Evolutionary conservation across 495 filamentous ascomycete genomes (phyloP).

Genomic region (Viridothelium virens): DNA sequence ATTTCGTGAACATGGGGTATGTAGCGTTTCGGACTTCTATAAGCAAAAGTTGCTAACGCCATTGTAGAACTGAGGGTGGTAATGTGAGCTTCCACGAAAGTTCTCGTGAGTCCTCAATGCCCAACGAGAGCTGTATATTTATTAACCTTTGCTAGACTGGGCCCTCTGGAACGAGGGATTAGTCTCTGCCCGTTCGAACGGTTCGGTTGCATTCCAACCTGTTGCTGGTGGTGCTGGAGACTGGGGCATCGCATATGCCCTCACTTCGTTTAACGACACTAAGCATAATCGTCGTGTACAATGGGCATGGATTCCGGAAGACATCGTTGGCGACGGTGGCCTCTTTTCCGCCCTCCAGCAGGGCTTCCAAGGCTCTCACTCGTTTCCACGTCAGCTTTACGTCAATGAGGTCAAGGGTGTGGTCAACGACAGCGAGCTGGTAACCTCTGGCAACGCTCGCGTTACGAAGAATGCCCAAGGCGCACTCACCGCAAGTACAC

Average conservation of each 20-base stretch:
- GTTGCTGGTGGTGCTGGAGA: conserved; percentile 37
- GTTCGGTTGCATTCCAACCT: conserved; percentile 34
- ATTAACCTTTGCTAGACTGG: conserved; percentile 26
- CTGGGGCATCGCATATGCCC: conserved; percentile 40
- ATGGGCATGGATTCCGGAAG: conserved; percentile 41
- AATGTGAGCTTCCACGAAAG: conserved; percentile 32
- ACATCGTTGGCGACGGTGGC: conserved; percentile 27
- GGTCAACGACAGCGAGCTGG: conserved; percentile 28
- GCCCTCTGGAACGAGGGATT: conserved; percentile 40
- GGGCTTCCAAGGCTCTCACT: conserved; percentile 40
- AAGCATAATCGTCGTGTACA: conserved; percentile 40
- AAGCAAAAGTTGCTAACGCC: background rate
- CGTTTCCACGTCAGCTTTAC: conserved; percentile 40
- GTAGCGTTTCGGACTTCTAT: conserved; percentile 14
- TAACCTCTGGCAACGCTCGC: conserved; percentile 25
- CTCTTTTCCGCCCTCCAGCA: conserved; percentile 34
- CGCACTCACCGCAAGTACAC: conserved; percentile 35
- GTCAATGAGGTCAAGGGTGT: conserved; percentile 34
- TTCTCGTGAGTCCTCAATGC: background rate
- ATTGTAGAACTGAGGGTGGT: conserved; percentile 34
- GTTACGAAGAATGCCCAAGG: conserved; percentile 28
- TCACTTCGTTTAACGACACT: conserved; percentile 39
- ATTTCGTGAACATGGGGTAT: conserved; percentile 45
- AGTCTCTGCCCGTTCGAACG: conserved; percentile 32
- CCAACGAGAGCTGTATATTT: background rate